A percentile compares a stretch with the other conserved stretches of the same genome.
phyloP scores from a whole-genome alignment of 805 yeast species.

The Lipomyces japonicus region DNA sequence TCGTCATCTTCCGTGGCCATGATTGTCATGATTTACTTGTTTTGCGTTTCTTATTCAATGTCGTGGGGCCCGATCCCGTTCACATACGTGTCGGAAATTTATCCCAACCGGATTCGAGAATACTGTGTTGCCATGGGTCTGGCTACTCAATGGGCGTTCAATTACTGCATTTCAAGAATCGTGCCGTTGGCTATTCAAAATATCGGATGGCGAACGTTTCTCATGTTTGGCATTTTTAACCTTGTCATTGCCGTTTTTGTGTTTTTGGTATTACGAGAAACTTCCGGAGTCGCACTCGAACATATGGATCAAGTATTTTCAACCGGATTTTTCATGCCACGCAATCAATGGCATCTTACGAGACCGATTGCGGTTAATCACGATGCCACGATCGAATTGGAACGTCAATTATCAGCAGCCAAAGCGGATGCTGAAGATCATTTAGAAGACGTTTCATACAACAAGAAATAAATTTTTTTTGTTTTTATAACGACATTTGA shows the following conservation, averaged over 20 bases:
- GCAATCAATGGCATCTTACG: slow-evolving; percentile 13
- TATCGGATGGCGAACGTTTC: slow-evolving; percentile 27
- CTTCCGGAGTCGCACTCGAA: slow-evolving; percentile 67
- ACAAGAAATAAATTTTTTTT: too few relatives aligned
- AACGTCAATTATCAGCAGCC: too few relatives aligned
- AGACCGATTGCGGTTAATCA: slow-evolving; percentile 5
- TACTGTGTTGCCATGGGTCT: slow-evolving; percentile 25
- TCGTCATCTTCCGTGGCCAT: slow-evolving; percentile 16
- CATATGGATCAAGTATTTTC: slow-evolving; percentile 68
- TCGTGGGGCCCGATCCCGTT: slow-evolving; percentile 28
- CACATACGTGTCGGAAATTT: slow-evolving; percentile 23
- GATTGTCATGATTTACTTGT: slow-evolving; percentile 25
- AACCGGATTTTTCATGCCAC: slow-evolving; percentile 20
- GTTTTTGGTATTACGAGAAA: slow-evolving; percentile 56
- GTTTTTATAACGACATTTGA: too few relatives aligned
- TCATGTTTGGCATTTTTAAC: slow-evolving; percentile 27
- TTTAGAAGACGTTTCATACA: too few relatives aligned
- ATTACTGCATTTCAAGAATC: slow-evolving; percentile 18
- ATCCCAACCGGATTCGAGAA: slow-evolving; percentile 24
- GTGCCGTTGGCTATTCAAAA: slow-evolving; percentile 19
- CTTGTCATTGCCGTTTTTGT: slow-evolving; percentile 44
- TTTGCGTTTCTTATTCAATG: slow-evolving; percentile 17
- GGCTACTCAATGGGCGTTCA: slow-evolving; percentile 27
- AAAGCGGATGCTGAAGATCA: too few relatives aligned
- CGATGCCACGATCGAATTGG: slow-evolving; percentile 3